These are phyloP conservation scores for Thelonectria discophora DNA, from an alignment of 2,329 filamentous ascomycete species.

Conservation along the genomic window DNA sequence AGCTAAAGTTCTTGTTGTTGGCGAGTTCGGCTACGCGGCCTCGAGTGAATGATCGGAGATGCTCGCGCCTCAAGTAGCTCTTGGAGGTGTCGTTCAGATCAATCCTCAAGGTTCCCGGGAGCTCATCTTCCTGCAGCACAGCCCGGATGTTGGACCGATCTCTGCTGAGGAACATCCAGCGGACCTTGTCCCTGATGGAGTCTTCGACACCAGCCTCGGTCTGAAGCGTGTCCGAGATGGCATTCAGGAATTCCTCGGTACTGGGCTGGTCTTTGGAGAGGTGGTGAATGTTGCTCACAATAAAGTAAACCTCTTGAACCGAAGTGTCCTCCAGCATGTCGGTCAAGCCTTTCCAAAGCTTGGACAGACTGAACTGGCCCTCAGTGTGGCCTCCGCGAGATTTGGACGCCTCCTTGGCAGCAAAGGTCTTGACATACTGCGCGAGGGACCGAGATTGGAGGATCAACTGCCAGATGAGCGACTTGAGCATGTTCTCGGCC, in stretches of 20 bases:
- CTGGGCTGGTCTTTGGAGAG: slow-evolving; percentile 46
- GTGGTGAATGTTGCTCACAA: slow-evolving; percentile 52
- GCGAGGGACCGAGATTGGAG: slow-evolving; percentile 47
- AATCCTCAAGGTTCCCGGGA: slow-evolving; percentile 11
- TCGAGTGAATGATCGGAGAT: slow-evolving; percentile 11
- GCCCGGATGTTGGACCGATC: slow-evolving; percentile 19
- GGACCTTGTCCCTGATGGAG: slow-evolving; percentile 27
- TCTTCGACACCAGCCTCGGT: slow-evolving; percentile 5
- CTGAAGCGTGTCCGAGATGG: slow-evolving; percentile 4
- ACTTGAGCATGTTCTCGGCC: slow-evolving; percentile 52
- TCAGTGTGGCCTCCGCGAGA: not conserved
- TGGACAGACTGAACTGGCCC: slow-evolving; percentile 18
- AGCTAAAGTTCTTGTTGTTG: slow-evolving; percentile 9
- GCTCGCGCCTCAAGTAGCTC: slow-evolving; percentile 15
- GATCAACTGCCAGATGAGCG: slow-evolving; percentile 50
- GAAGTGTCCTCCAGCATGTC: slow-evolving; percentile 49
- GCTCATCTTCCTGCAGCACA: slow-evolving; percentile 12
- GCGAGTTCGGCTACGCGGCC: slow-evolving; percentile 14
- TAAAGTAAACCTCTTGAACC: slow-evolving; percentile 46
- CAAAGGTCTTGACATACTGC: slow-evolving; percentile 48
- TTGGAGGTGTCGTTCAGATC: slow-evolving; percentile 24
- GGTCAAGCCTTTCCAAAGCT: slow-evolving; percentile 50
- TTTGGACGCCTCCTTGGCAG: slow-evolving; percentile 41
- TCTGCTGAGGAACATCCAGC: slow-evolving; percentile 52
- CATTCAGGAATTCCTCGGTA: slow-evolving; percentile 6